Evolutionary conservation across 106 monocot genomes (phyloP).

Genomic region (Agapanthus africanus): DNA sequence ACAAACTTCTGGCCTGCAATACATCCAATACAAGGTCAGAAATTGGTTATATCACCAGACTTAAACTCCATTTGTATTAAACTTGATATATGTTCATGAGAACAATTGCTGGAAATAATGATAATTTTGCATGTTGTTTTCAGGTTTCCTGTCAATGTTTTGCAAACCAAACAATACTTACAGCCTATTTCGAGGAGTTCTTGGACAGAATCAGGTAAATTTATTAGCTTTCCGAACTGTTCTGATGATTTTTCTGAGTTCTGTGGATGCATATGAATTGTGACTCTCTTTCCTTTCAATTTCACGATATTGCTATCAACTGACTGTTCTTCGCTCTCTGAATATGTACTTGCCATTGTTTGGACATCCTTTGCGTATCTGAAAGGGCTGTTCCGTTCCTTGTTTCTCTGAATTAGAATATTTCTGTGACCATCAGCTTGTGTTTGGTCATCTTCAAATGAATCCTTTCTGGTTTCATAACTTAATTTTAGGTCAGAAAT

Average conservation of each 20-base stretch:
- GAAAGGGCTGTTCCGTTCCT: constrained; percentile 1
- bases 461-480: constrained; percentile 9
- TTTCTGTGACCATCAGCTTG: background rate
- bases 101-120: background rate
- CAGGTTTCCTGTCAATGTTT: background rate
- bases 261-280: constrained; percentile 22
- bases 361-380: constrained; percentile 2
- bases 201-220: constrained; percentile 43
- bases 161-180: constrained; percentile 22
- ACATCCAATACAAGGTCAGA: background rate
- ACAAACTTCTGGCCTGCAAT: constrained; percentile 44
- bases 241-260: constrained; percentile 9
- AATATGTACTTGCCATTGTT: background rate
- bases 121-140: background rate
- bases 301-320: background rate
- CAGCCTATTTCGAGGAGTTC: constrained; percentile 41
- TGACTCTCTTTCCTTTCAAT: constrained; percentile 32
- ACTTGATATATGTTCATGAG: background rate
- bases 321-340: background rate
- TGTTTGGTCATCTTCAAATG: constrained; percentile 11
- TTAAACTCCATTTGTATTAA: background rate
- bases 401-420: background rate
- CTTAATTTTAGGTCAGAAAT: constrained; percentile 6
- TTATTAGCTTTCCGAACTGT: constrained; percentile 42
- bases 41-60: background rate